Evolutionary conservation across 1,284 basidiomycete genomes (phyloP).

Genomic region (Leucocoprinus gongylophorus): DNA sequence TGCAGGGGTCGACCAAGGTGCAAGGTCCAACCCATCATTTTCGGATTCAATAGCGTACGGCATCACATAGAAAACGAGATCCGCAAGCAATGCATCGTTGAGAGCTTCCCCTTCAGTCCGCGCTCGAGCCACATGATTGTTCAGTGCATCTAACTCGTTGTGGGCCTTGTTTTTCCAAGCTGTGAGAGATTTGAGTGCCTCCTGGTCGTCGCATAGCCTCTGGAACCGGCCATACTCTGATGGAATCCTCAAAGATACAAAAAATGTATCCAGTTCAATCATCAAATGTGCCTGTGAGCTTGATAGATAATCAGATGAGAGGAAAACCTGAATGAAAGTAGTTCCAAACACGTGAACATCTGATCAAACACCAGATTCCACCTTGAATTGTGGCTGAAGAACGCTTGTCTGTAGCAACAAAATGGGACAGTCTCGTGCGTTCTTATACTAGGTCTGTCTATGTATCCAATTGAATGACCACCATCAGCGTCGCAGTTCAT

Average conservation of each 20-base stretch:
- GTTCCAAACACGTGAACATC: too few relatives aligned
- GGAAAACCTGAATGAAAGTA: too few relatives aligned
- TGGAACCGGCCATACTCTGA: conserved; percentile 1
- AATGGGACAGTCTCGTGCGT: conserved; percentile 76
- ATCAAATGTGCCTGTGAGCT: neutral
- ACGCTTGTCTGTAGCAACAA: neutral
- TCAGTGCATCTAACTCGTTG: neutral
- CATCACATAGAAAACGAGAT: conserved; percentile 6
- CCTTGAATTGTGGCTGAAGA: too few relatives aligned
- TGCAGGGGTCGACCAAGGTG: conserved; percentile 1
- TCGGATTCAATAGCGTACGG: conserved; percentile 5
- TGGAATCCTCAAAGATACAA: conserved; percentile 2
- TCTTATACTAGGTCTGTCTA: conserved; percentile 1
- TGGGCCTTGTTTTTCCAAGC: conserved; percentile 2
- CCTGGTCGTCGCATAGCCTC: neutral
- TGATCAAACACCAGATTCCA: too few relatives aligned
- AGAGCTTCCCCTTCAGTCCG: neutral
- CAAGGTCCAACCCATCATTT: conserved; percentile 1
- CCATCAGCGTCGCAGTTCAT: conserved; percentile 79
- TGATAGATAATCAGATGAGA: too few relatives aligned
- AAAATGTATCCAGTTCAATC: neutral
- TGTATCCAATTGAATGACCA: neutral
- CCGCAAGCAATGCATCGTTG: neutral
- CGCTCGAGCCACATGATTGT: neutral
- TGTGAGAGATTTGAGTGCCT: neutral